Base-by-base conservation (phyloP, 2,329 filamentous ascomycete genomes). In the Ceratocystis huliohia region DNA sequence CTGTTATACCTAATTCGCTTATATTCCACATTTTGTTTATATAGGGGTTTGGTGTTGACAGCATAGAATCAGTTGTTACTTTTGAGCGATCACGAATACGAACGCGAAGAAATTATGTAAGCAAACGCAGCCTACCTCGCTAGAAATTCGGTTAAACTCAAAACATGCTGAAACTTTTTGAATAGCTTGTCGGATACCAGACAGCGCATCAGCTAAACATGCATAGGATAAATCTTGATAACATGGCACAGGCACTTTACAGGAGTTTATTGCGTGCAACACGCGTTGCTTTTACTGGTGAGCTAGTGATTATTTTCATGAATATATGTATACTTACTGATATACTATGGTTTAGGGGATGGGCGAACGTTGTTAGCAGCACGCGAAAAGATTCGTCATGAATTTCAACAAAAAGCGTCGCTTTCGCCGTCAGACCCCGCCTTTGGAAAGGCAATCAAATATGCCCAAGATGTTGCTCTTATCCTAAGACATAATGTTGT, bases 401-500 rank as follows among this genome's bases (percentile, higher is more conserved):
- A 82, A 17, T 99, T 99, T 76, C 84, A 86, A 64, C 78, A 81
- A 66, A 88, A 89, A 71, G 81, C 84, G 56, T 75, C 78, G 1
- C 76, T 91, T 10, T 76, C 82, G 3, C 75, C 83, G 0, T 77
- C 80, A 13, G 83, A 84, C 67, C 78, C 85, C 13, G 83, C 85
- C 67, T 79, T 84, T 0, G 76, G 79, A 15, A 81, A 84, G 66
- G 85, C 86, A 8, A 84, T 99, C 68, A 78, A 86, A 70, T 86
- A 96, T 72, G 94, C 92, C 7, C 80, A 92, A 69, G 89, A 94
- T 50, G 86, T 97, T 2, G 89, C 93, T 2, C 81, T 82, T 69
- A 87, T 97, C 66, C 74, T 99, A 69, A 80, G 84, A 70, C 81
- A 89, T 73, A 97, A 97, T 72, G 80, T 99, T 2, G 92, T 99